Base-by-base conservation (phyloP, 1,139 yeast genomes). In the Hemisphaericaspora xylofermentans region DNA sequence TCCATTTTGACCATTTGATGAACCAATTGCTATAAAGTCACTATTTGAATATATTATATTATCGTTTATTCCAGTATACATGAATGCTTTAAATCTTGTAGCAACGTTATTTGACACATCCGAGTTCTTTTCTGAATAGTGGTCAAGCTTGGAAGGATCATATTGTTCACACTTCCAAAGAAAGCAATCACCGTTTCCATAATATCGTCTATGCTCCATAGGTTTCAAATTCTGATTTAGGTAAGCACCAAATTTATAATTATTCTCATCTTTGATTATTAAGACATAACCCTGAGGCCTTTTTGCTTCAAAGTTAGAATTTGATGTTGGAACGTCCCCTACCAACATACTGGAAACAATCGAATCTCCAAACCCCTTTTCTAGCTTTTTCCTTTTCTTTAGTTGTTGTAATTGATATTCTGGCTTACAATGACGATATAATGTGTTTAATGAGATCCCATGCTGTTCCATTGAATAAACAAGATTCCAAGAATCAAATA, bases 171-270 rank as follows among this genome's bases (percentile, higher is more conserved):
- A 58, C 53, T 85, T 87, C 97, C 97, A 93, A 27, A 93, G 71
- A 54, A 91, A 89, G 56, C 98, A 88, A 60, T 93, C 97, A 1
- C 98, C 97, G 61, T 89, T 91, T 2, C 98, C 98, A 53, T 83
- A 86, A 63, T 83, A 93, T 43, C 89, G 71, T 54, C 78, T 77
- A 38, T 80, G 81, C 37, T 84, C 89, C 51, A 82, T 73, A 4
- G 89, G 84, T 46, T 76, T 80, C 43, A 86, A 74, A 43, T 78
- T 72, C 50, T 88, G 96, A 60, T 88, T 93, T 40, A 82, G 54
- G 58, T 81, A 94, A 10, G 91, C 86, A 0, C 99, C 99, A 68
- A 93, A 93, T 36, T 79, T 63, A 27, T 80, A 74, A 38, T 80
- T 78, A 24, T 71, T 66, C 14, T 72, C 66, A 56, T 91, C 97